Evolutionary conservation across 345 rosid species (phyloP), one percentile per base, ranked within the genome.

Genomic region (Sonneratia alba): DNA sequence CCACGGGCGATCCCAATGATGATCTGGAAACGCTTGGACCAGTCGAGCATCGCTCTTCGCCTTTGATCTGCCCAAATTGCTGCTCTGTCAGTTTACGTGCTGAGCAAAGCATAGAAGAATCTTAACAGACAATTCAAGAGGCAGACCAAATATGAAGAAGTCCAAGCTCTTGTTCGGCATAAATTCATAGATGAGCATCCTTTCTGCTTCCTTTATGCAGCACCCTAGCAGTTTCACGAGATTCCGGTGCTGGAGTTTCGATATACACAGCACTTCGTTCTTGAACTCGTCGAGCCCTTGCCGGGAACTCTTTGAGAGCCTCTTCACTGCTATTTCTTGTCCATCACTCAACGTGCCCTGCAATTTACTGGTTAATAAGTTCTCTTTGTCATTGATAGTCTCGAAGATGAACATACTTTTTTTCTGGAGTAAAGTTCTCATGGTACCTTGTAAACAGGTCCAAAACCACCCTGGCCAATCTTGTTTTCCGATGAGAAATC

Each of bases 391-490:
- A 68, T 34, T 4, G 3, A 67, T 71, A 6, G 15, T 6, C 32
- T 38, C 9, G 24, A 16, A 27, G 21, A 27, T 55, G 3, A 42
- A 3, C 16, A 38, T n/a, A 49, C 62, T 7, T 22, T 37, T 37
- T 49, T 42, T 7, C 66, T 10, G 18, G 18, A 18, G 12, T 36
- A 38, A 36, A 19, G 2, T 42, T 42, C 59, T 34, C 2, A 47
- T 42, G 45, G 67, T 73, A 83, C 86, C 86, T 78, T 83, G 73
- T 77, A 79, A n/a, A 83, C 81, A 18, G 76, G 67, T 69, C 84
- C 87, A 68, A 79, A 83, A 40, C 84, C 84, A 11, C 83, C 81
- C 67, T 79, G 78, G 48, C 87, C 84, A 15, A 83, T 69, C 75
- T 75, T 81, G 34, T 73, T 79, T 6, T 42, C 36, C 5, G 3